phyloP scores from a whole-genome alignment of 1,139 yeast species.

The Lodderomyces beijingensis region DNA sequence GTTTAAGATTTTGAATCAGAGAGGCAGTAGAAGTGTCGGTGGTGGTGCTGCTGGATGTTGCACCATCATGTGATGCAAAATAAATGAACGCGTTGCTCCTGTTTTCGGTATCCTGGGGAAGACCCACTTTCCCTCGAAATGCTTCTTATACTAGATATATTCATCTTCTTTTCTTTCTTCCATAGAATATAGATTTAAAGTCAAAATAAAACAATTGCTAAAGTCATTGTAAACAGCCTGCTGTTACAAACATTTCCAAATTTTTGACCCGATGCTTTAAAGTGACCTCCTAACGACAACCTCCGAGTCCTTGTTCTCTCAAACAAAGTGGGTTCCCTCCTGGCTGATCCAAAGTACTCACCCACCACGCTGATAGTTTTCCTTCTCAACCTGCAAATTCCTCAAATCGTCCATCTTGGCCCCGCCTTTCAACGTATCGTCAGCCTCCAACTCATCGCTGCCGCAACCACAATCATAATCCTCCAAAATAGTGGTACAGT shows the following conservation, averaged over 20 bases:
- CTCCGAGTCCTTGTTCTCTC: no score
- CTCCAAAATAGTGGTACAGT: constrained; percentile 77
- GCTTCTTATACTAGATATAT: no score
- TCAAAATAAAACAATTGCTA: constrained; percentile 1
- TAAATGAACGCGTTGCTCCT: neutral
- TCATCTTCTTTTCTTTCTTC: no score
- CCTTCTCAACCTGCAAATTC: constrained; percentile 40
- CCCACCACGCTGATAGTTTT: constrained; percentile 39
- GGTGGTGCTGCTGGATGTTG: constrained; percentile 36
- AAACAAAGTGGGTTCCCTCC: no score
- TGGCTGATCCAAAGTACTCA: no score
- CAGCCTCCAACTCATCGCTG: constrained; percentile 52
- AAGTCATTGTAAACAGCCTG: no score
- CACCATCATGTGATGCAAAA: constrained; percentile 29
- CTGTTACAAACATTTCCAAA: no score
- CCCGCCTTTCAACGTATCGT: constrained; percentile 30
- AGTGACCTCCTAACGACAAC: no score
- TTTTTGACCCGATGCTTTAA: no score
- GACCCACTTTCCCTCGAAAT: neutral
- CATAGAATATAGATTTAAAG: no score
- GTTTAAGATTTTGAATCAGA: neutral
- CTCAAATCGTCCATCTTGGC: constrained; percentile 39
- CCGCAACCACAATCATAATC: constrained; percentile 98
- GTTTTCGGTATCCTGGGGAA: no score
- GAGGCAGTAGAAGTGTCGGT: neutral